These are phyloP conservation scores for Usnea hakonensis DNA, from an alignment of 495 filamentous ascomycete species.

Conservation along the genomic window DNA sequence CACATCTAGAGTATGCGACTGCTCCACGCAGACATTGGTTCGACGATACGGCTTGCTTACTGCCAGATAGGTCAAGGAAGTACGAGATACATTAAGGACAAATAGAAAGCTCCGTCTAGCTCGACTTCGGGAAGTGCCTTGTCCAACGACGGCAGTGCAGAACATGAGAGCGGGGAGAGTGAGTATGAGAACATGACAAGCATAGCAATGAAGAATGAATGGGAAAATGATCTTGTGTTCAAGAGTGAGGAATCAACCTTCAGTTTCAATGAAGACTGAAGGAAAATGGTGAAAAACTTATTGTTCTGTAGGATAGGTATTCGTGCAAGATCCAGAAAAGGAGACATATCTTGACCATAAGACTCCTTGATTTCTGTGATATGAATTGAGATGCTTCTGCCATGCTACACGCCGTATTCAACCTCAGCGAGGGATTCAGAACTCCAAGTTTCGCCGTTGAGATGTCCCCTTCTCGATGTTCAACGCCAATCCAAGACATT, in stretches of 20 bases:
- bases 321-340: background rate
- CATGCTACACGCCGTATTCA: constrained; percentile 1
- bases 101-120: background rate
- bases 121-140: background rate
- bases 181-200: background rate
- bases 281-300: background rate
- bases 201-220: background rate
- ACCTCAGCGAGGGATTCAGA: background rate
- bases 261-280: background rate
- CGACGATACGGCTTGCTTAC: too few species aligned
- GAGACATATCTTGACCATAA: background rate
- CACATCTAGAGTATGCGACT: too few species aligned
- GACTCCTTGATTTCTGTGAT: background rate
- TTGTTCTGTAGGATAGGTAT: background rate
- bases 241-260: background rate
- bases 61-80: too few species aligned
- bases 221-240: background rate
- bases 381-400: background rate
- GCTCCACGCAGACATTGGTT: too few species aligned
- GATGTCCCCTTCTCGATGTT: background rate
- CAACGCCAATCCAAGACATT: constrained; percentile 1
- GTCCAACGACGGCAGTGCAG: background rate
- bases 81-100: too few species aligned
- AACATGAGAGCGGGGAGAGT: background rate
- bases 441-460: constrained; percentile 5